Evolutionary conservation across 345 rosid species (phyloP).

Genomic region (Acer yangbiense): DNA sequence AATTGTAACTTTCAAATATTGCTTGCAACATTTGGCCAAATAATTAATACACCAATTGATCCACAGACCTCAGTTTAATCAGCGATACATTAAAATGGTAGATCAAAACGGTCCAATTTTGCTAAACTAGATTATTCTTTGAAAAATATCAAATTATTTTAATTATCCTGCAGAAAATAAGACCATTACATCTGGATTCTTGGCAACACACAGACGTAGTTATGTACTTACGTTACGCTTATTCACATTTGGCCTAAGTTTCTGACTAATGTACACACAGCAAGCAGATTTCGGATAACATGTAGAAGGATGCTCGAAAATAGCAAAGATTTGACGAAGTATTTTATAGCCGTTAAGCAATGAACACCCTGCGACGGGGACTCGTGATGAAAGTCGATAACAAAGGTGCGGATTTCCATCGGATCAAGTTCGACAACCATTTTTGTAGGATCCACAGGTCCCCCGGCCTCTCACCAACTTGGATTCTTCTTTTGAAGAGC

Average conservation of each 20-base stretch:
- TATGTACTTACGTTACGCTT: neutral
- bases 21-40: too few species aligned
- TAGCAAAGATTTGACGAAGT: neutral
- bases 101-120: too few species aligned
- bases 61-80: too few species aligned
- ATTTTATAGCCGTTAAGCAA: slow-evolving; percentile 26
- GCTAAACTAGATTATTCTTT: too few species aligned
- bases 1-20: too few species aligned
- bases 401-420: slow-evolving; percentile 89
- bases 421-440: slow-evolving; percentile 84
- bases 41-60: too few species aligned
- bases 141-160: too few species aligned
- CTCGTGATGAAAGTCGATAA: slow-evolving; percentile 29
- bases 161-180: too few species aligned
- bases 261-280: too few species aligned
- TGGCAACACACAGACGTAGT: neutral
- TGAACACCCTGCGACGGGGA: slow-evolving; percentile 22
- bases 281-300: neutral
- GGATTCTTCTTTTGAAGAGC: slow-evolving; percentile 26
- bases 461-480: slow-evolving; percentile 58
- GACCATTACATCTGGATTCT: neutral
- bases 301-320: neutral
- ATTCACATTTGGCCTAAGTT: too few species aligned
- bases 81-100: too few species aligned
- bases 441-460: slow-evolving; percentile 50